Base-by-base conservation (phyloP, 2,329 filamentous ascomycete species). In the Paecilomyces dactylethromorphus region DNA sequence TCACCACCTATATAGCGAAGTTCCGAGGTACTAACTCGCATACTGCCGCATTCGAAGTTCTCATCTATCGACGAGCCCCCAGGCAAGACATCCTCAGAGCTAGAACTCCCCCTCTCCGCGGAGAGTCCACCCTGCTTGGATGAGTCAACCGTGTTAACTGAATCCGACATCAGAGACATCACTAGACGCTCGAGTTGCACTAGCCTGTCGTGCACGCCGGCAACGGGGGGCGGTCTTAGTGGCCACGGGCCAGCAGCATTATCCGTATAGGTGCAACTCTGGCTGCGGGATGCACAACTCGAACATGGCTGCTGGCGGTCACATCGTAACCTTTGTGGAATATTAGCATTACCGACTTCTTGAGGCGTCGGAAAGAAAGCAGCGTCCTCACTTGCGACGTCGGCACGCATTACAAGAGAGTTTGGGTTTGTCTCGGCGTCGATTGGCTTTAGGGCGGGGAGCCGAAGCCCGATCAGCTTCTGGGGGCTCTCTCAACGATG, bases 121-220 rank as follows among this genome's bases (percentile, higher is more conserved):
- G 26, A 29, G 26, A 29, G 26, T 29, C 26, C 26, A 29, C 26
- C 26, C 26, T 29, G 26, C 26, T 29, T 29, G 26, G 26, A 29
- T 29, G 7, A 29, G 26, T 29, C 26, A 29, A 29, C 26, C 26
- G 26, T 29, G 3, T 29, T 35, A 18, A 35, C n/a, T 6, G 51
- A 54, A 29, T 35, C 45, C 57, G 80, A 82, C 81, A 84, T 83
- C 57, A 84, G 66, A 13, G 81, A 82, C 56, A 84, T 73, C 54
- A 85, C 82, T 60, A 85, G 72, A 59, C 78, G 79, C 71, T 85
- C 82, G 55, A 85, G 74, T 58, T 82, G 76, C 65, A 82, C 80
- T 65, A 84, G 81, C 61, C 82, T 80, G 66, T 82, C 83, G 72
- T 84, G 82, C 76, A 83, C 82, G 62, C 81, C 79, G 69, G 81